Percentiles rank a stretch among this genome's conserved stretches.
These are phyloP conservation scores for Saccharum spontaneum DNA, from an alignment of 176 grass and related monocot species.

Conservation along the genomic window DNA sequence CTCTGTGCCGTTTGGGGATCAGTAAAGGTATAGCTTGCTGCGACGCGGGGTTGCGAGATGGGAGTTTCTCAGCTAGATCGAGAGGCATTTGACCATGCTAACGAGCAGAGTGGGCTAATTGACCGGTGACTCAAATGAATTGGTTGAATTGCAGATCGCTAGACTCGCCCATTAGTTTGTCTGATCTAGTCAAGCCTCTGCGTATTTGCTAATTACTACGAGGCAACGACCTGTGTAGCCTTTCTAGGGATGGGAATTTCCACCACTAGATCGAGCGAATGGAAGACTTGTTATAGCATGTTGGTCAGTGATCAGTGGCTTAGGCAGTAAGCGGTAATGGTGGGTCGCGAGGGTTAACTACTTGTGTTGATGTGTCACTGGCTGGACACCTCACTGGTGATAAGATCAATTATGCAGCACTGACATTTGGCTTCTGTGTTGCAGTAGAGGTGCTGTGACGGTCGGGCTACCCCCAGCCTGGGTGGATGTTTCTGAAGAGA, in stretches of 20 bases:
- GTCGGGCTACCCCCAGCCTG: constrained; percentile 85
- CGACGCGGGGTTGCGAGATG: not conserved
- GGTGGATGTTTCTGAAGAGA: constrained; percentile 97
- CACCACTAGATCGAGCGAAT: not conserved
- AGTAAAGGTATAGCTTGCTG: not conserved
- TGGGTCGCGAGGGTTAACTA: not conserved
- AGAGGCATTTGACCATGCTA: not conserved
- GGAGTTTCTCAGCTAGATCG: not conserved
- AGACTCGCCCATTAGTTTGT: not conserved
- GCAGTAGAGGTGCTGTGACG: constrained; percentile 52
- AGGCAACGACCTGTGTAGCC: not conserved
- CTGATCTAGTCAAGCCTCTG: not conserved
- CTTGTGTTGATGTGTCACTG: not conserved
- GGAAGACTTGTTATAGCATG: not conserved
- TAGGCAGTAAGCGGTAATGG: not conserved
- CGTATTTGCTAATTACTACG: not conserved
- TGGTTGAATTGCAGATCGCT: not conserved
- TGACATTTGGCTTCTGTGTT: constrained; percentile 23
- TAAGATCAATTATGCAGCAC: not conserved
- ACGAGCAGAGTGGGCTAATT: not conserved
- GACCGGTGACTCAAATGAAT: not conserved
- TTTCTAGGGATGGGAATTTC: not conserved
- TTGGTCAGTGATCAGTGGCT: not conserved
- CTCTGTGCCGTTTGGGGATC: not conserved
- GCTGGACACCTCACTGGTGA: not conserved